Evolutionary conservation across 768 basidiomycete species (phyloP).

Genomic region (Collybia mongolica): DNA sequence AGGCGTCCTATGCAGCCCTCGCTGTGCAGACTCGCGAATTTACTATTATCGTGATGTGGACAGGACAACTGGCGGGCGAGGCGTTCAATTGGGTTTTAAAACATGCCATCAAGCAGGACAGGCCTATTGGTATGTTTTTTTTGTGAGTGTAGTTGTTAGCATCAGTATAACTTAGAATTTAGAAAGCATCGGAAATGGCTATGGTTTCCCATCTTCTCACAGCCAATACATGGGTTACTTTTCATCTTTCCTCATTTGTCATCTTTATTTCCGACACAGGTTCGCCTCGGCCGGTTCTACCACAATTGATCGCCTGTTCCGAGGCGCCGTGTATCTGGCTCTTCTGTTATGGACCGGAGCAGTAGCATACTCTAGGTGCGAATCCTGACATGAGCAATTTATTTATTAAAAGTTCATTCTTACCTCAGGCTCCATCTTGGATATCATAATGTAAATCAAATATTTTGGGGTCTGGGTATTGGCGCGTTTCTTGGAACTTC

Average conservation of each 20-base stretch:
- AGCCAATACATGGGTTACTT: slow-evolving; percentile 93
- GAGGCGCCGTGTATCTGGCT: slow-evolving; percentile 42
- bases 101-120: slow-evolving; percentile 60
- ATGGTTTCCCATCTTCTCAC: slow-evolving; percentile 87
- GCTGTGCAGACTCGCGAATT: slow-evolving; percentile 77
- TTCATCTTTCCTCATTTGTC: slow-evolving; percentile 70
- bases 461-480: slow-evolving; percentile 72
- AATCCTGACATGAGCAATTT: neutral
- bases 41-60: slow-evolving; percentile 81
- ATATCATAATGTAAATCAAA: slow-evolving; percentile 74
- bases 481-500: slow-evolving; percentile 53
- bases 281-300: slow-evolving; percentile 53
- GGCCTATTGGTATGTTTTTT: slow-evolving; percentile 56
- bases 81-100: slow-evolving; percentile 70
- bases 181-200: slow-evolving; percentile 67
- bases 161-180: neutral
- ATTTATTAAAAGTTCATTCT: neutral
- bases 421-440: slow-evolving; percentile 59
- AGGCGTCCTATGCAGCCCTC: slow-evolving; percentile 81
- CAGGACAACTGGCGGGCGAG: slow-evolving; percentile 74
- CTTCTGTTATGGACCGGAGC: slow-evolving; percentile 55
- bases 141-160: neutral
- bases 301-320: slow-evolving; percentile 52
- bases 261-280: slow-evolving; percentile 68
- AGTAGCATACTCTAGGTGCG: slow-evolving; percentile 81